Base-by-base conservation (phyloP, 345 rosid genomes). In the Populus nigra region DNA sequence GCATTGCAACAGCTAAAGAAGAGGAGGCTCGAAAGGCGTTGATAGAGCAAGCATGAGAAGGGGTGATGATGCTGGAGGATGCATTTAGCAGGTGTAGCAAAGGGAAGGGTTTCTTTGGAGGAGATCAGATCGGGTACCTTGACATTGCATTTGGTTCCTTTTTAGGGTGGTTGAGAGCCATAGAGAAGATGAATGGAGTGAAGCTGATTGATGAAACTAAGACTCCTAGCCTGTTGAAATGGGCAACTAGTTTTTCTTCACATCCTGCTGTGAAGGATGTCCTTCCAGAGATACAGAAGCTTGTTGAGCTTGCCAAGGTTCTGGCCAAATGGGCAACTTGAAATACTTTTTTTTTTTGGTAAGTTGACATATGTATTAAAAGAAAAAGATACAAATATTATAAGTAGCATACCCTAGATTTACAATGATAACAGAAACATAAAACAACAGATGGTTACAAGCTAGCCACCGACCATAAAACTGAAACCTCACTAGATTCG, bases 21-120 rank as follows among this genome's bases (percentile, higher is more conserved):
- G 91, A 77, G 65, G 92, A 82, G 23, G 84, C 82, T 1, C 86
- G 55, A 81, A 83, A 71, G 38, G 87, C 86, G 13, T 73, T 78
- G 7, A 35, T 84, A 16, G 73, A 76, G 35, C 79, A 84, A 77
- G 50, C 86, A 9, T 75, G 11, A 0, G 90, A 86, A 81, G 90
- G 90, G 11, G 4, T 94, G 27, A 57, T 11, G 33, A 69, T 73
- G 65, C 69, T 94, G 45, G 92, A 92, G 80, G 91, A 85, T 5
- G 92, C 88, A 0, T 90, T 79, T 73, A 38, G 25, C 27, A 80
- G 84, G 62, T 65, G 83, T 59, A 86, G 95, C 89, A 84, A 92
- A 76, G 98, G 95, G 29, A 87, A 85, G 70, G 57, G 84, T 0
- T 93, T 88, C 86, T 93, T 93, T 41, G 91, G 97, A 1, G 98